phyloP scores from a whole-genome alignment of 371 early-diverging fungal genomes.

The Mucor irregularis region DNA sequence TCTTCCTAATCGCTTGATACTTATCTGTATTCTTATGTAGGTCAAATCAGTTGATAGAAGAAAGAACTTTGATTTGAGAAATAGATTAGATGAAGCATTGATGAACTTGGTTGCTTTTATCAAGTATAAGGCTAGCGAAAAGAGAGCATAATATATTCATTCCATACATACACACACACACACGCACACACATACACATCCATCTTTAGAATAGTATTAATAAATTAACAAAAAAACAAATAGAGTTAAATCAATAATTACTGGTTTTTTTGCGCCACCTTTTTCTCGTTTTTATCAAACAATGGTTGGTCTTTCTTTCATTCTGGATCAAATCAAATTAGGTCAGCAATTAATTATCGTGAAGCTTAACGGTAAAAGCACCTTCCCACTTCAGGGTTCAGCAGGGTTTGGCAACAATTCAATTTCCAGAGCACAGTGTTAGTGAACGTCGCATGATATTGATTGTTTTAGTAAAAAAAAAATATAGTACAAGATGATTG shows the following conservation, averaged over 20 bases:
- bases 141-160: slow-evolving; percentile 19
- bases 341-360: neutral
- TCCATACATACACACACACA: too few relatives aligned
- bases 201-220: slow-evolving; percentile 2
- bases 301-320: too few relatives aligned
- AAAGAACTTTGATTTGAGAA: slow-evolving; percentile 67
- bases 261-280: too few relatives aligned
- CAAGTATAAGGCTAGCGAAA: slow-evolving; percentile 71
- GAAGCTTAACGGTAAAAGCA: neutral
- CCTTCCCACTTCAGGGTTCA: slow-evolving; percentile 11
- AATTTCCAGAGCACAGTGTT: too few relatives aligned
- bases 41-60: slow-evolving; percentile 74
- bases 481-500: too few relatives aligned
- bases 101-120: slow-evolving; percentile 84
- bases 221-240: neutral
- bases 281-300: too few relatives aligned
- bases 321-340: too few relatives aligned
- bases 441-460: neutral
- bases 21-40: slow-evolving; percentile 29
- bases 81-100: slow-evolving; percentile 80
- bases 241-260: too few relatives aligned
- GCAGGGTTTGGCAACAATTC: neutral
- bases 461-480: neutral
- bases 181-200: neutral
- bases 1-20: neutral